Base-by-base conservation (phyloP, 1,284 basidiomycete genomes). In the Peniophora sp. region DNA sequence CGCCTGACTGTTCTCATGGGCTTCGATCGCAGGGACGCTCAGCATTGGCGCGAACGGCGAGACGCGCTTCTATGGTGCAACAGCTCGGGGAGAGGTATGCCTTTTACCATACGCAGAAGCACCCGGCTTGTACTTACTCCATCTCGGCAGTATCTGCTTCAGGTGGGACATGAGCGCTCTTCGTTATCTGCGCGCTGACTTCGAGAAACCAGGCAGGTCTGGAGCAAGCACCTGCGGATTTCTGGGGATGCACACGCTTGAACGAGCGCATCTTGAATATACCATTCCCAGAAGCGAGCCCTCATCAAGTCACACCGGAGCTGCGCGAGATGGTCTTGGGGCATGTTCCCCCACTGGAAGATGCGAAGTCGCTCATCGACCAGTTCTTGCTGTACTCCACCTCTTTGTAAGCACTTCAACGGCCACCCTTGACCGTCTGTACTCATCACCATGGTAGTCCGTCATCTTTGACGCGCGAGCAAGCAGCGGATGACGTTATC, bases 1-100 rank as follows among this genome's bases (percentile, higher is more conserved):
- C n/a, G 6, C 37, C 36, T 10, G 11, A n/a, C 37, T 15, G 15
- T 41, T 5, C 23, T 22, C 17, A 53, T 14, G 23, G 24, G n/a
- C 12, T 23, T 18, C n/a, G 32, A 24, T 14, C n/a, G 5, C 43
- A 82, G 82, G 83, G 14, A 84, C 83, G 15, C 64, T 86, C 35
- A 76, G 75, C 5, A 69, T 85, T 11, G 78, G 77, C 11, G 59
- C 70, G 24, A 64, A 74, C 41, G 81, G 79, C 0, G 78, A 79
- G 58, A 69, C 75, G 1, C 71, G 63, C 41, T 85, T 81, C 60
- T 72, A 80, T 54, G 81, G 83, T 15, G 72, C 76, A 51, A 84
- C 81, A 2, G 79, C 83, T 1, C 73, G 81, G 20, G 73, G 79
- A 35, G 83, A 86, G 71, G 82, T 82, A 57, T 50, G 69, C 58